Evolutionary conservation across 257 asterid species (phyloP).

Genomic region (Mentha longifolia): DNA sequence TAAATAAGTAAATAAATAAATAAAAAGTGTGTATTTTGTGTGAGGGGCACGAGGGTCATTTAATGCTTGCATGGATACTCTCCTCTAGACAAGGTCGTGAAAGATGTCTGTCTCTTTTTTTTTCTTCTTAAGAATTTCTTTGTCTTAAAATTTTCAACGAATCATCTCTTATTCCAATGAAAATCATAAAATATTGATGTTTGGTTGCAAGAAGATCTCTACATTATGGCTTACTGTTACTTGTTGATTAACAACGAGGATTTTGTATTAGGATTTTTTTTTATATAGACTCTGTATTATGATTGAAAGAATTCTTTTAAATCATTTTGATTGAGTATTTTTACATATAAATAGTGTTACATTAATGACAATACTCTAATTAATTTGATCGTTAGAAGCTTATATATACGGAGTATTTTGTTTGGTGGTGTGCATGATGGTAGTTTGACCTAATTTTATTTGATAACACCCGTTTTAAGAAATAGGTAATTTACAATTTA

Average conservation of each 20-base stretch:
- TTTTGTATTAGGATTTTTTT: no score
- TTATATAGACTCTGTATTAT: not conserved
- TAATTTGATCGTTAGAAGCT: not conserved
- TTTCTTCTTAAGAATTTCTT: conserved; percentile 10
- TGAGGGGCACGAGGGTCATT: conserved; percentile 40
- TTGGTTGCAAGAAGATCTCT: conserved; percentile 7
- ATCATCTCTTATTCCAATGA: conserved; percentile 16
- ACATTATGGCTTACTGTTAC: no score
- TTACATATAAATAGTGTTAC: no score
- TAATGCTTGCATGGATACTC: conserved; percentile 46
- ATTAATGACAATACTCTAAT: not conserved
- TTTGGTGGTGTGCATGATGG: no score
- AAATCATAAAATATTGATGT: conserved; percentile 18
- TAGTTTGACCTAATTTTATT: no score
- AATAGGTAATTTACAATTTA: no score
- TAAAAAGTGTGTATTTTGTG: not conserved
- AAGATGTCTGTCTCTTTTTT: conserved; percentile 56
- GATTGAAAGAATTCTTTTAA: no score
- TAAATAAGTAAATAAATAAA: no score
- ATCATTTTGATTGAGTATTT: no score
- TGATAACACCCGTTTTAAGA: no score
- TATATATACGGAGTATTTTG: no score
- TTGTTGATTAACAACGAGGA: no score
- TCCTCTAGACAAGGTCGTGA: conserved; percentile 40
- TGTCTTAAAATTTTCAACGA: conserved; percentile 33